Evolutionary conservation across 257 asterid species (phyloP).

Genomic region (Datura wrightii): DNA sequence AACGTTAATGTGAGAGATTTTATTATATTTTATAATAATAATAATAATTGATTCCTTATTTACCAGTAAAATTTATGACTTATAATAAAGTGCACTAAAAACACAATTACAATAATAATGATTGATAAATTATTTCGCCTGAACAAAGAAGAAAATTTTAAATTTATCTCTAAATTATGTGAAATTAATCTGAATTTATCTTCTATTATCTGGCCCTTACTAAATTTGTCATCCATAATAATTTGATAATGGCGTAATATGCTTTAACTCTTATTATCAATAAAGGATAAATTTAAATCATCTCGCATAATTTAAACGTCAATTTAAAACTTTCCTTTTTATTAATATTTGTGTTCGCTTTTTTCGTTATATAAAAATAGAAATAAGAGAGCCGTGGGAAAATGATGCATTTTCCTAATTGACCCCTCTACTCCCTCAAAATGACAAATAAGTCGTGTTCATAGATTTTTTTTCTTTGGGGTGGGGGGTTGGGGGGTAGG

Average conservation of each 20-base stretch:
- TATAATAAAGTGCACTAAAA: neutral
- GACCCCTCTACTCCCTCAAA: neutral
- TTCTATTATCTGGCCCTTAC: no score
- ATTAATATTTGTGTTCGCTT: neutral
- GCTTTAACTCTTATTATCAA: no score
- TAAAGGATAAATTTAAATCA: neutral
- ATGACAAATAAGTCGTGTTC: conserved; percentile 1
- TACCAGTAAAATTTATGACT: neutral
- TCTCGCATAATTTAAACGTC: neutral
- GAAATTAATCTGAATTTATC: no score
- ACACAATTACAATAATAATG: neutral
- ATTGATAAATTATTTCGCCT: neutral
- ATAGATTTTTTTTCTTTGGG: neutral
- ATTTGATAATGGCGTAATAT: no score
- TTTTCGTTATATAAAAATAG: neutral
- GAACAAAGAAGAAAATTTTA: neutral
- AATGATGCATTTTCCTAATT: neutral
- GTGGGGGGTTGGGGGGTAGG: no score
- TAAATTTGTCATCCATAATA: neutral
- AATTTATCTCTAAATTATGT: no score
- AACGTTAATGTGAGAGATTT: neutral
- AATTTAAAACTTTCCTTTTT: neutral
- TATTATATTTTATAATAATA: neutral
- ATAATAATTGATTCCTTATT: neutral
- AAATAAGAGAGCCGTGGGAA: neutral